A percentile compares a stretch with the other conserved stretches of the same genome.
phyloP scores from a whole-genome alignment of 371 early-diverging fungal species.

The Lichtheimia corymbifera region DNA sequence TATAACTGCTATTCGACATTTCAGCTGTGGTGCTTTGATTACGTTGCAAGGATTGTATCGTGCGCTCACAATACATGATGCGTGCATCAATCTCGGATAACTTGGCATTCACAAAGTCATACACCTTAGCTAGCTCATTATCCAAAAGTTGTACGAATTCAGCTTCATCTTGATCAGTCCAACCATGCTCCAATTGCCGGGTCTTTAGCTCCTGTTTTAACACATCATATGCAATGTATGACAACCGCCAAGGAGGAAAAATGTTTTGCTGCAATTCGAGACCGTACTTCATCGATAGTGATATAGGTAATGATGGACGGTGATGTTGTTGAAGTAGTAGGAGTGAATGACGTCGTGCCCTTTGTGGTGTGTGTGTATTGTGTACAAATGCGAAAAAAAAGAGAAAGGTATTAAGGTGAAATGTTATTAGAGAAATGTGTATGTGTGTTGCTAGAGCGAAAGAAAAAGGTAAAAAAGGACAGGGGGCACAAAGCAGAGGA shows the following conservation, averaged over 20 bases:
- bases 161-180: conserved; percentile 73
- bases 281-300: conserved; percentile 79
- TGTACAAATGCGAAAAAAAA: neutral
- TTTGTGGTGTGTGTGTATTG: too few relatives aligned
- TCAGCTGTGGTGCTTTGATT: conserved; percentile 24
- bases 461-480: neutral
- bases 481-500: conserved; percentile 7
- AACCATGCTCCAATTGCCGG: conserved; percentile 38
- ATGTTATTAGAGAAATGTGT: neutral
- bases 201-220: conserved; percentile 78
- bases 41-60: conserved; percentile 32
- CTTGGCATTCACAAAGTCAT: conserved; percentile 79
- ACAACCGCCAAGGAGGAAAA: conserved; percentile 78
- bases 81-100: conserved; percentile 82
- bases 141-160: conserved; percentile 82
- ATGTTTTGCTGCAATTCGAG: conserved; percentile 68
- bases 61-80: conserved; percentile 68
- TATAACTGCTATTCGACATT: conserved; percentile 53
- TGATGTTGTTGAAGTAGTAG: neutral
- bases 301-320: neutral
- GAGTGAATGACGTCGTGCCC: neutral
- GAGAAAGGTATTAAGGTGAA: neutral
- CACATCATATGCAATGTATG: conserved; percentile 80
- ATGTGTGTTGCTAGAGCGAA: neutral
- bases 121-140: conserved; percentile 86